A percentile compares a stretch with the other conserved stretches of the same genome.
Evolutionary conservation across 2,329 filamentous ascomycete species (phyloP).

Genomic region (Monilinia fructicola): DNA sequence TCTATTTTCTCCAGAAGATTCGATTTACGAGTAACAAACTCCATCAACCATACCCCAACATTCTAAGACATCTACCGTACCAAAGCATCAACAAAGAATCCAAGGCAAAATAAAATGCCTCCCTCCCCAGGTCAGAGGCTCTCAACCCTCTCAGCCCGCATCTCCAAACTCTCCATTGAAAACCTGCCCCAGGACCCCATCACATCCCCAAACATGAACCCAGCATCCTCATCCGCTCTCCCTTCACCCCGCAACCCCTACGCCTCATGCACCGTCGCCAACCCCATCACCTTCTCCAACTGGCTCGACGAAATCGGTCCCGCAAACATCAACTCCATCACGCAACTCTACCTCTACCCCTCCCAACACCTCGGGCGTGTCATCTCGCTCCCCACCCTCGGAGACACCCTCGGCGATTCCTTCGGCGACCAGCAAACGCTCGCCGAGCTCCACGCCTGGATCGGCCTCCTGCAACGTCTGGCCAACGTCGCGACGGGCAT

Average conservation of each 20-base stretch:
- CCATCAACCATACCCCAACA: background rate
- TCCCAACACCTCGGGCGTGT: slow-evolving; percentile 3
- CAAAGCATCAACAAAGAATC: background rate
- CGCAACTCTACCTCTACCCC: background rate
- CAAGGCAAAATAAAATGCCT: background rate
- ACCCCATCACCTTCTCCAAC: background rate
- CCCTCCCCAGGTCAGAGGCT: background rate
- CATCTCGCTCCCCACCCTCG: background rate
- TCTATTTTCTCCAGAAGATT: background rate
- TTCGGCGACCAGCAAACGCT: background rate
- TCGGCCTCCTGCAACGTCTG: background rate
- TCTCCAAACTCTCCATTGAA: background rate
- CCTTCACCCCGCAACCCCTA: background rate
- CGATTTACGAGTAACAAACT: too few relatives aligned
- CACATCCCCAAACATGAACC: background rate
- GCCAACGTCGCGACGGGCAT: background rate
- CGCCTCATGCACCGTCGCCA: background rate
- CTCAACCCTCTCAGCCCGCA: background rate
- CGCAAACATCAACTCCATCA: background rate
- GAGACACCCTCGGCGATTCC: slow-evolving; percentile 2
- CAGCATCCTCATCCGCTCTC: background rate
- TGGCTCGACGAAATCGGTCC: background rate
- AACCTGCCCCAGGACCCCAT: background rate
- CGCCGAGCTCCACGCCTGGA: background rate
- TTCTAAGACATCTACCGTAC: background rate